phyloP scores from a whole-genome alignment of 805 yeast genomes.

The Myxozyma mucilagina region DNA sequence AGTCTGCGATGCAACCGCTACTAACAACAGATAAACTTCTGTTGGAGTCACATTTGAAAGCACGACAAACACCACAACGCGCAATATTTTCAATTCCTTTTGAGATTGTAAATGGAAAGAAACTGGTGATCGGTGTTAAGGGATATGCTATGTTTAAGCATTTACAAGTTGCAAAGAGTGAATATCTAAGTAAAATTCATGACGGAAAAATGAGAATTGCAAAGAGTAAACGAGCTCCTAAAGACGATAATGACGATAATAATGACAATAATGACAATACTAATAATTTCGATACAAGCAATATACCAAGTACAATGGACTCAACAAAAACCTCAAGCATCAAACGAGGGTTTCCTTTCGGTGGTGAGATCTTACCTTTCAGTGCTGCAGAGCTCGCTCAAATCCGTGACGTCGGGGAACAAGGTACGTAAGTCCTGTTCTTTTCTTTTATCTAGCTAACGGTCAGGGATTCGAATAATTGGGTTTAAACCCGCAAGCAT shows the following conservation, averaged over 20 bases:
- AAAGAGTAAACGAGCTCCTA: slow-evolving; percentile 1
- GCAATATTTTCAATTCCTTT: slow-evolving; percentile 52
- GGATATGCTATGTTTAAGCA: slow-evolving; percentile 68
- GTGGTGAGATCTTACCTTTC: slow-evolving; percentile 48
- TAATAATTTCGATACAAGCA: not conserved
- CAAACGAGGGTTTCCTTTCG: slow-evolving; percentile 48
- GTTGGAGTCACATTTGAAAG: slow-evolving; percentile 48
- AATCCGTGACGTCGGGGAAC: slow-evolving; percentile 40
- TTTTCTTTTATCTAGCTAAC: slow-evolving; percentile 1
- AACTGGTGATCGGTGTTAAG: slow-evolving; percentile 61
- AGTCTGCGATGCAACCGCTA: slow-evolving; percentile 26
- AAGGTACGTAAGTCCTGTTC: not conserved
- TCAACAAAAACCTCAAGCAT: slow-evolving; percentile 29
- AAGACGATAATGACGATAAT: not conserved
- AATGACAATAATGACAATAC: not conserved
- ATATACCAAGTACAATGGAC: not conserved
- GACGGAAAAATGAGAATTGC: slow-evolving; percentile 9
- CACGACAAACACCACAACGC: slow-evolving; percentile 63
- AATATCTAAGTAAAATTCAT: slow-evolving; percentile 46
- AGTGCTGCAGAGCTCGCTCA: slow-evolving; percentile 43
- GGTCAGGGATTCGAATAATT: slow-evolving; percentile 59
- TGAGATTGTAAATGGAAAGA: slow-evolving; percentile 53
- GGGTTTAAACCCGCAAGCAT: slow-evolving; percentile 58
- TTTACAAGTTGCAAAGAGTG: slow-evolving; percentile 53
- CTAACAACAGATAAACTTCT: slow-evolving; percentile 27